A percentile compares a stretch with the other conserved stretches of the same genome.
These are phyloP conservation scores for Rhizophagus prolifer DNA, from an alignment of 192 early-diverging fungal genomes.

Conservation along the genomic window DNA sequence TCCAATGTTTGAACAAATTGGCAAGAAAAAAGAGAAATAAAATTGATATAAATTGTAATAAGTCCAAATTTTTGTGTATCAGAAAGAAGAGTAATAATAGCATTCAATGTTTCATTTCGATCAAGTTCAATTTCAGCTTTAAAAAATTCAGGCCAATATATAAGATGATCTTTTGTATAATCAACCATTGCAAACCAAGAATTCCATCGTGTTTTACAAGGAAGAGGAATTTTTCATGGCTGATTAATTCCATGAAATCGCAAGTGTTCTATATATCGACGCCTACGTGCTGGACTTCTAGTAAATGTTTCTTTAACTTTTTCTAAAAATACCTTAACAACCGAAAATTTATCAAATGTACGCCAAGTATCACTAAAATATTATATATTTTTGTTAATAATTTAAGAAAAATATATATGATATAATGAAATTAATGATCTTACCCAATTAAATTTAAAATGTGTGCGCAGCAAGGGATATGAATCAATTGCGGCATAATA, in stretches of 20 bases:
- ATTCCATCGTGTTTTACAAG: slow-evolving; percentile 11
- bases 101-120: neutral
- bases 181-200: neutral
- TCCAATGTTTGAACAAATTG: neutral
- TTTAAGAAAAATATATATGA: too few relatives aligned
- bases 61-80: neutral
- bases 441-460: too few relatives aligned
- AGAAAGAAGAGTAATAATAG: neutral
- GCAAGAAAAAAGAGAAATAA: neutral
- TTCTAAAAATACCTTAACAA: neutral
- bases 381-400: too few relatives aligned
- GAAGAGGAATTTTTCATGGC: neutral
- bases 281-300: neutral
- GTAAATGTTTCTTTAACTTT: slow-evolving; percentile 9
- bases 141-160: slow-evolving; percentile 4
- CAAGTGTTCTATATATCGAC: neutral
- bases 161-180: slow-evolving; percentile 8
- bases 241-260: neutral
- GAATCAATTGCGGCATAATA: too few relatives aligned
- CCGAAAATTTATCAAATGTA: neutral
- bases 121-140: neutral
- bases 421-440: neutral
- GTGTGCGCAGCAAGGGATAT: too few relatives aligned
- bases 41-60: neutral
- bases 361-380: slow-evolving; percentile 4